phyloP scores from a whole-genome alignment of 306 rosid genomes.

The Acacia crassicarpa region DNA sequence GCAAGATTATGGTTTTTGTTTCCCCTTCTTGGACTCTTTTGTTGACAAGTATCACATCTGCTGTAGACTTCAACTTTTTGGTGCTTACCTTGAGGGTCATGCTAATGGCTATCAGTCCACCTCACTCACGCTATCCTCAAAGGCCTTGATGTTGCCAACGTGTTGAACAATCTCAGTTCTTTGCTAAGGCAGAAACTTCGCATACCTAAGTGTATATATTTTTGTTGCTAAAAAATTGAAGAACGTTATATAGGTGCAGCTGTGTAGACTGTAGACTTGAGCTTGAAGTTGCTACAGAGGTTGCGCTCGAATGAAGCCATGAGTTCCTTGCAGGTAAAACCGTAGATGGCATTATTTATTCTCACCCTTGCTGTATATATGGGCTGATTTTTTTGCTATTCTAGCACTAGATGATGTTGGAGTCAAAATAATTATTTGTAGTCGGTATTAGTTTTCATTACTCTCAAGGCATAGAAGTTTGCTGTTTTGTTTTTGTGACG shows the following conservation, averaged over 20 bases:
- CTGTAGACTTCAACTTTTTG: constrained; percentile 4
- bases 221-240: not conserved
- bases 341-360: constrained; percentile 16
- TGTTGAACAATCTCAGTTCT: constrained; percentile 8
- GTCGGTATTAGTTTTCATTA: not conserved
- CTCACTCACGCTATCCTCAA: not conserved
- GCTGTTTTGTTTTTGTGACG: not conserved
- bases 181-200: not conserved
- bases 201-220: constrained; percentile 10
- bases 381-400: constrained; percentile 21
- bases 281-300: constrained; percentile 15
- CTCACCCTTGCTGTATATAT: constrained; percentile 28
- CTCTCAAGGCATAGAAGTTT: not conserved
- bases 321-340: constrained; percentile 18
- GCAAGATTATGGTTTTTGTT: not conserved
- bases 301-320: constrained; percentile 28
- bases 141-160: constrained; percentile 16
- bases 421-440: constrained; percentile 1
- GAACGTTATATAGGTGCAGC: constrained; percentile 1
- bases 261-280: constrained; percentile 5
- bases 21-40: not conserved
- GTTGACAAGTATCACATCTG: not conserved
- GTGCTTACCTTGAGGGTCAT: not conserved
- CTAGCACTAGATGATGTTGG: not conserved
- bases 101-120: not conserved